A percentile compares a stretch with the other conserved stretches of the same genome.
These are phyloP conservation scores for Entoloma clypeatum DNA, from an alignment of 1,284 basidiomycete species.

Conservation along the genomic window DNA sequence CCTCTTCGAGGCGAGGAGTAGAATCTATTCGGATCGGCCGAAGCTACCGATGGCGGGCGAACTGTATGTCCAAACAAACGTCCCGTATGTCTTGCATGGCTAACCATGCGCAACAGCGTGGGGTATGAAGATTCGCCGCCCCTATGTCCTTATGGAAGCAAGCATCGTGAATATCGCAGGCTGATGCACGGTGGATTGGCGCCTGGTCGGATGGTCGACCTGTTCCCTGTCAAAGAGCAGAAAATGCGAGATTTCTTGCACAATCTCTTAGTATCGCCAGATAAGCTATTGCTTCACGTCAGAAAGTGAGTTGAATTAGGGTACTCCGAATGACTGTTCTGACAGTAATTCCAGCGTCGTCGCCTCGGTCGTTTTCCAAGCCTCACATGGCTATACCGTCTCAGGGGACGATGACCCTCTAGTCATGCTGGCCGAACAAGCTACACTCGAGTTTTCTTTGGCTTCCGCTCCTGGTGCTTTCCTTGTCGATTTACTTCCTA, in stretches of 20 bases:
- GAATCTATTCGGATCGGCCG: slow-evolving; percentile 36
- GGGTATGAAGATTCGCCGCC: slow-evolving; percentile 21
- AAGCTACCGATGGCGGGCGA: slow-evolving; percentile 29
- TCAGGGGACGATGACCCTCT: slow-evolving; percentile 10
- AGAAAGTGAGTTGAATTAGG: slow-evolving; percentile 17
- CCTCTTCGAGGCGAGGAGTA: slow-evolving; percentile 33
- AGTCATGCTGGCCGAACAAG: slow-evolving; percentile 10
- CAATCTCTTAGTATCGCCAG: slow-evolving; percentile 18
- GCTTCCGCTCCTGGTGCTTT: slow-evolving; percentile 38
- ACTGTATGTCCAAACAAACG: slow-evolving; percentile 12
- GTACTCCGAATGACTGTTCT: background rate
- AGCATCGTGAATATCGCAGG: slow-evolving; percentile 22
- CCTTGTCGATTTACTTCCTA: slow-evolving; percentile 39
- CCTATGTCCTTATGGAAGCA: slow-evolving; percentile 21
- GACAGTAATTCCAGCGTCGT: slow-evolving; percentile 3
- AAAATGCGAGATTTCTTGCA: slow-evolving; percentile 20
- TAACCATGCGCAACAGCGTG: slow-evolving; percentile 16
- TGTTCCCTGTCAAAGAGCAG: slow-evolving; percentile 23
- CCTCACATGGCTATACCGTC: slow-evolving; percentile 13
- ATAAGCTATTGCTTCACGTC: slow-evolving; percentile 20
- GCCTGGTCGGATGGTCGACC: slow-evolving; percentile 20
- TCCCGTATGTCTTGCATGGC: background rate
- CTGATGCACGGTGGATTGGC: slow-evolving; percentile 16
- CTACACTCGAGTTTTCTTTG: slow-evolving; percentile 10
- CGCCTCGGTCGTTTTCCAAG: slow-evolving; percentile 9